Evolutionary conservation across 805 yeast species (phyloP).

Genomic region (Hanseniaspora taiwanica): DNA sequence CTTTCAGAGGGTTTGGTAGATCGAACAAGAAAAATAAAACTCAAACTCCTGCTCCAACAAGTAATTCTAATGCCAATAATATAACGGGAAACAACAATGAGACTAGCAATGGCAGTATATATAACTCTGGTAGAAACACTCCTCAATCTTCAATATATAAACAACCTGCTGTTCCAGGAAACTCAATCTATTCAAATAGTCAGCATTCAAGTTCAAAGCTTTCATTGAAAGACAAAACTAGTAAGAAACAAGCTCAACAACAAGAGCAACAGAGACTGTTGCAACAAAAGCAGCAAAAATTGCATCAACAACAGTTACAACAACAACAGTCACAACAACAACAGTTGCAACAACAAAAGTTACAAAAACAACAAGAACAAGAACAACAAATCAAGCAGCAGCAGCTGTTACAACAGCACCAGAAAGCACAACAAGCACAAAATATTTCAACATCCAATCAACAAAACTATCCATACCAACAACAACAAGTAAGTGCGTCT

Average conservation of each 20-base stretch:
- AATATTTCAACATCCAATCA: no score
- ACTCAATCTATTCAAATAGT: conserved; percentile 24
- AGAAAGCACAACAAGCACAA: conserved; percentile 5
- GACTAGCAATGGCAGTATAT: no score
- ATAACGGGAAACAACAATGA: neutral
- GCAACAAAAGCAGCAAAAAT: conserved; percentile 9
- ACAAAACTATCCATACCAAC: no score
- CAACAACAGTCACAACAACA: conserved; percentile 4
- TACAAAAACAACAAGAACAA: conserved; percentile 12
- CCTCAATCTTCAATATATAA: conserved; percentile 14
- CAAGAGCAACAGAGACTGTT: conserved; percentile 15
- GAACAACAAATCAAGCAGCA: conserved; percentile 13
- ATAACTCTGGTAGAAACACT: no score
- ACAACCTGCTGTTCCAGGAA: conserved; percentile 13
- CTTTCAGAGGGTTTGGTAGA: conserved; percentile 45
- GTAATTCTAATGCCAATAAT: neutral
- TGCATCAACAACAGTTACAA: conserved; percentile 5
- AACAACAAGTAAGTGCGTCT: conserved; percentile 5
- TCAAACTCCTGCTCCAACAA: conserved; percentile 10
- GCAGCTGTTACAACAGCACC: conserved; percentile 13
- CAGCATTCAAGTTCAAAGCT: conserved; percentile 32
- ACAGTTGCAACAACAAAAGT: conserved; percentile 8
- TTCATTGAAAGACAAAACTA: conserved; percentile 34
- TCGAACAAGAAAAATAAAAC: conserved; percentile 34
- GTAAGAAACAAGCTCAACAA: conserved; percentile 16